Conservation (phyloP, 2,329 filamentous ascomycete species). For the Penicillium vulpinum region DNA sequence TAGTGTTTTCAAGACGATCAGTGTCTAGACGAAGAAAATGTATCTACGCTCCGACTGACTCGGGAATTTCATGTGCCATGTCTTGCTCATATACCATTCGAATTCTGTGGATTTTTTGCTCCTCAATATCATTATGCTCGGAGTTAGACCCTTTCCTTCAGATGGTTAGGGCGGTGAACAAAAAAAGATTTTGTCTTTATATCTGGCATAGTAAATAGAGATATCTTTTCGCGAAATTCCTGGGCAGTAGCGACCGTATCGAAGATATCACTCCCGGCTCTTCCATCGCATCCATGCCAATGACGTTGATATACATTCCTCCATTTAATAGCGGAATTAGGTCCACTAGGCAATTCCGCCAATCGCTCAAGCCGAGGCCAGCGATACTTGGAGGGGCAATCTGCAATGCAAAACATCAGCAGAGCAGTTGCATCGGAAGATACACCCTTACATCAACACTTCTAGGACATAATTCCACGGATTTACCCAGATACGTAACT, state of each 20-base stretch:
- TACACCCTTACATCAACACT: neutral
- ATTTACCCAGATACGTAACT: neutral
- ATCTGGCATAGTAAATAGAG: constrained; percentile 12
- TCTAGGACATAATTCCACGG: neutral
- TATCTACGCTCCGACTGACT: constrained; percentile 10
- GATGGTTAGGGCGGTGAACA: constrained; percentile 14
- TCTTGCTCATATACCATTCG: constrained; percentile 30
- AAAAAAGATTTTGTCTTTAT: constrained; percentile 16
- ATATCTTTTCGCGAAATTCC: neutral
- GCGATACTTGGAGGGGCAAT: constrained; percentile 5
- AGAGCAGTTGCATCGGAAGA: neutral
- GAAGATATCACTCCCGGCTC: neutral
- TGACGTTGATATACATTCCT: neutral
- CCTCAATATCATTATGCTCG: constrained; percentile 17
- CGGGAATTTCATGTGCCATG: constrained; percentile 28
- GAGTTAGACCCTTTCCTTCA: constrained; percentile 18
- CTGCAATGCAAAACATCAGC: constrained; percentile 11
- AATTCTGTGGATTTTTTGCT: constrained; percentile 19
- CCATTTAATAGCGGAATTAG: constrained; percentile 1
- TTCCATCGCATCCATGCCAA: neutral
- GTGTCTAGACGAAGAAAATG: constrained; percentile 56
- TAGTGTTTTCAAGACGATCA: constrained; percentile 80
- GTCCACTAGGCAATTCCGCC: neutral
- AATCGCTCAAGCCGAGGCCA: constrained; percentile 2
- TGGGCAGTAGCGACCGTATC: neutral